Conservation (phyloP, 1,139 yeast genomes). For the Lodderomyces jiufengensis region DNA sequence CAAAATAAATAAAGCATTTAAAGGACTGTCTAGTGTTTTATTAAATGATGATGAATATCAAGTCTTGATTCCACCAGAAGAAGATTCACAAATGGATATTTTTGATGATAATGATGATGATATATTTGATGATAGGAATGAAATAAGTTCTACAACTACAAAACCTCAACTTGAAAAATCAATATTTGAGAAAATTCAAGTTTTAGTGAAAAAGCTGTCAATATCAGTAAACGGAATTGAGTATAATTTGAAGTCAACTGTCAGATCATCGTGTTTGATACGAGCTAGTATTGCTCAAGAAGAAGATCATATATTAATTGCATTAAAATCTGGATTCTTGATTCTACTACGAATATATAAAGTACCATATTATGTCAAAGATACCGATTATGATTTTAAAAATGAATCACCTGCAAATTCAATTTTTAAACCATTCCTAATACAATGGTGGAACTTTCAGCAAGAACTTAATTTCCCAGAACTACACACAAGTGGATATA, state of each 20-base stretch:
- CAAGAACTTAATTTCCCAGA: slow-evolving; percentile 18
- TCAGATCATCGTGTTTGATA: slow-evolving; percentile 36
- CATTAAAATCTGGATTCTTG: slow-evolving; percentile 41
- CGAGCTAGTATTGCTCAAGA: slow-evolving; percentile 15
- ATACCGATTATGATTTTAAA: slow-evolving; percentile 21
- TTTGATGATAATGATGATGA: slow-evolving; percentile 29
- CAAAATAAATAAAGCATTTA: slow-evolving; percentile 28
- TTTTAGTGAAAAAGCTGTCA: slow-evolving; percentile 37
- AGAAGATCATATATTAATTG: slow-evolving; percentile 44
- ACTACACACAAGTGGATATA: slow-evolving; percentile 32
- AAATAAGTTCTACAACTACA: neutral
- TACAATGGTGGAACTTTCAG: slow-evolving; percentile 48
- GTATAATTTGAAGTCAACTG: slow-evolving; percentile 31
- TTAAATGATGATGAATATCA: slow-evolving; percentile 41
- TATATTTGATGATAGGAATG: slow-evolving; percentile 10
- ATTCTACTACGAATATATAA: slow-evolving; percentile 34
- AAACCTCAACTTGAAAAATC: slow-evolving; percentile 2
- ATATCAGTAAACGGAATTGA: slow-evolving; percentile 31
- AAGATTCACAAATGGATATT: slow-evolving; percentile 39
- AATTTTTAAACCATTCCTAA: slow-evolving; percentile 41
- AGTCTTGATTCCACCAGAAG: slow-evolving; percentile 31
- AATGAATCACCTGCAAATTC: slow-evolving; percentile 12
- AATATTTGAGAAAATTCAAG: slow-evolving; percentile 14
- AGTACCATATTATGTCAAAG: slow-evolving; percentile 31
- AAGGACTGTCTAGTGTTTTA: slow-evolving; percentile 31